These are phyloP conservation scores for Xylaria grammica DNA, from an alignment of 495 filamentous ascomycete species.

Conservation along the genomic window DNA sequence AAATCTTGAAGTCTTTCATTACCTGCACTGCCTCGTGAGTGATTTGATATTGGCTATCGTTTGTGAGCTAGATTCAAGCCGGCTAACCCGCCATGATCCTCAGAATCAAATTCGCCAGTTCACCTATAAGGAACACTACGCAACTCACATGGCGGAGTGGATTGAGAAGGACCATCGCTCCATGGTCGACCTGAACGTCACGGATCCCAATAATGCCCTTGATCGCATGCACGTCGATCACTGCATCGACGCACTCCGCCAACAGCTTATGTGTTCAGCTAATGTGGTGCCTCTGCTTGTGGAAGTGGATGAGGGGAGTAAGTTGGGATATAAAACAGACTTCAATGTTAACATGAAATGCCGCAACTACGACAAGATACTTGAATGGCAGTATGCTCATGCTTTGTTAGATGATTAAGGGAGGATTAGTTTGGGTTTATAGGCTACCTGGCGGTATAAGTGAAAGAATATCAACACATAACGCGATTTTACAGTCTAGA, in stretches of 20 bases:
- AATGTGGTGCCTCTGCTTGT: conserved; percentile 23
- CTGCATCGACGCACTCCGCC: conserved; percentile 39
- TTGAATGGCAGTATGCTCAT: conserved; percentile 22
- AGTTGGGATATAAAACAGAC: conserved; percentile 26
- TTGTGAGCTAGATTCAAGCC: neutral
- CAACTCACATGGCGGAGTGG: neutral
- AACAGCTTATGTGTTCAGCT: conserved; percentile 39
- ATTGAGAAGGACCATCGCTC: neutral
- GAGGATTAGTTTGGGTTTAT: neutral
- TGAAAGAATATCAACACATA: neutral
- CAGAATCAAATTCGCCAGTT: neutral
- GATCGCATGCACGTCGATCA: conserved; percentile 28
- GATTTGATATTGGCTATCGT: neutral
- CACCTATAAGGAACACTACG: neutral
- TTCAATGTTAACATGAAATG: conserved; percentile 36
- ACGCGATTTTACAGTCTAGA: neutral
- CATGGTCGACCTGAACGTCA: neutral
- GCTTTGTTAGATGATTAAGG: neutral
- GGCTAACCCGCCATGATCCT: neutral
- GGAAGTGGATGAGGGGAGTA: neutral
- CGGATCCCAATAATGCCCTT: neutral
- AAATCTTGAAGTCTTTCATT: neutral
- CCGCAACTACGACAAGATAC: conserved; percentile 27
- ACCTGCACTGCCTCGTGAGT: neutral
- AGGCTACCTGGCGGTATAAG: neutral